Evolutionary conservation across 306 rosid species (phyloP), one percentile per base, ranked within the genome.

Genomic region (Mimosa bimucronata): DNA sequence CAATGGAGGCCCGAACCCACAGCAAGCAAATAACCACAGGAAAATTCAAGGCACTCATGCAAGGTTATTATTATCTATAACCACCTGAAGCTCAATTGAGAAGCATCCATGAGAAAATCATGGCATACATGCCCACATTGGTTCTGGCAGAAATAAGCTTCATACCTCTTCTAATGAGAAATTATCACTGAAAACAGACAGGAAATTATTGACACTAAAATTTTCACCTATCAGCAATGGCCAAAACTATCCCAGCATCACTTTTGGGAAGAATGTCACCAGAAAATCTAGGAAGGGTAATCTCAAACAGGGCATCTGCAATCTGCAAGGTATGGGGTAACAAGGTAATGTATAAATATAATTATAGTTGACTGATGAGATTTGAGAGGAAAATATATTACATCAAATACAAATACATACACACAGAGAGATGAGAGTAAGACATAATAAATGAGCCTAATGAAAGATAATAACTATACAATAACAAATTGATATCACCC

Each of bases 271-370:
- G 94, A 3, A 71, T 74, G 83, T 94, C 98, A 77, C 98, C 98
- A 71, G 98, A 94, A 89, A 87, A 94, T 82, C 97, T 94, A 30
- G 98, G 98, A 81, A 94, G 95, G 0, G 90, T 94, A 69, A 94
- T 94, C 90, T 94, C 98, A 83, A 88, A 81, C 84, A 94, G 78
- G 45, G 97, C 94, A 53, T 94, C 97, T 23, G 97, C 93, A 79
- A 90, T 83, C 98, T 94, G 89, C 80, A 84, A 52, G 41, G 82
- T 58, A 50, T 21, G 62, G 64, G 58, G 58, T 60, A 44, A 46
- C 52, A 80, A 66, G 62, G 30, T 74, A 65, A 80, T 46, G 73
- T 29, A 78, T 46, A 45, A 66, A 82, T 13, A 50, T 42, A 50
- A 26, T 26, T 23, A 45, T 28, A 71, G 28, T 44, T 13, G 12